Evolutionary conservation across 164 flowering plant genomes (phyloP).

Genomic region (Stephania cephalantha): DNA sequence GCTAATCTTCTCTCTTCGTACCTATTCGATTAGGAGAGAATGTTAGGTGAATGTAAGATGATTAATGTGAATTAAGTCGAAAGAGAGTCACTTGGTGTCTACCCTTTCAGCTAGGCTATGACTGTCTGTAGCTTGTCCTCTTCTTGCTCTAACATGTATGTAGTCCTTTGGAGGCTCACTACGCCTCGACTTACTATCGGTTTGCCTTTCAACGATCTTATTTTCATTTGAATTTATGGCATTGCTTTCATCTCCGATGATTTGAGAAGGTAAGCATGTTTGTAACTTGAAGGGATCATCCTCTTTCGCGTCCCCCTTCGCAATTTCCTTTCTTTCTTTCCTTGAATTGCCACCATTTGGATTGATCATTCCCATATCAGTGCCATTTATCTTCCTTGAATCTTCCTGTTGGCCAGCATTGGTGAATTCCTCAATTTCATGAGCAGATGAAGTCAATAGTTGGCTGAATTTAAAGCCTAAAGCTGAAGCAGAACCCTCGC

Average conservation of each 20-base stretch:
- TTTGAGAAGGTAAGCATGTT: neutral
- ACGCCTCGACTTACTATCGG: neutral
- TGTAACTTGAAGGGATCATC: neutral
- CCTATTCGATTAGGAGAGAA: conserved; percentile 31
- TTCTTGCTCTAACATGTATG: conserved; percentile 76
- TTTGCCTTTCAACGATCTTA: neutral
- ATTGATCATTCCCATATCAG: neutral
- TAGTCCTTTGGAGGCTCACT: conserved; percentile 32
- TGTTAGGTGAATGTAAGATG: neutral
- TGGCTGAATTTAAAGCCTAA: neutral
- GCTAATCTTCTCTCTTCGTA: conserved; percentile 81
- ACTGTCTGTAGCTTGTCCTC: conserved; percentile 92
- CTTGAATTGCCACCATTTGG: neutral
- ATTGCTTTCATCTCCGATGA: neutral
- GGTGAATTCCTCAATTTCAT: neutral
- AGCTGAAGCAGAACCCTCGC: neutral
- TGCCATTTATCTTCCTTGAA: neutral
- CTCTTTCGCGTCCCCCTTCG: neutral
- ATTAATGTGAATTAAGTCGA: neutral
- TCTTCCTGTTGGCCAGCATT: neutral
- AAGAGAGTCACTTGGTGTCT: conserved; percentile 15
- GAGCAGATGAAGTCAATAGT: neutral
- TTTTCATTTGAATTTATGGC: neutral
- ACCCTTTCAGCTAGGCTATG: conserved; percentile 86
- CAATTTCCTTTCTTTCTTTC: conserved; percentile 1